Base-by-base conservation (phyloP, 1,139 yeast genomes). In the Hanseniaspora uvarum region DNA sequence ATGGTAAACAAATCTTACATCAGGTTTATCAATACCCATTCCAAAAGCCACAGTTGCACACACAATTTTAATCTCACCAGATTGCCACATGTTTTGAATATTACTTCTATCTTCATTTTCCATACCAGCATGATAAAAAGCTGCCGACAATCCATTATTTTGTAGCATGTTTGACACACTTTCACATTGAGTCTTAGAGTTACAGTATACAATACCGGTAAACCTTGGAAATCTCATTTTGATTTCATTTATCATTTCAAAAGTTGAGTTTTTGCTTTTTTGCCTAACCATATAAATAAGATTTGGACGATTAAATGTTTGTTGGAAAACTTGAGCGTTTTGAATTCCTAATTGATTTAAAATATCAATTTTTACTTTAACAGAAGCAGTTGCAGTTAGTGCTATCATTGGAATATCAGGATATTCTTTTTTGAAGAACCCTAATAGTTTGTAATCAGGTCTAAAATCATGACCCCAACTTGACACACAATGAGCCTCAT, bases 391-490 rank as follows among this genome's bases (percentile, higher is more conserved):
- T 0, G 98, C 98, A 0, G 99, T 94, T 55, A 94, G 72, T 0
- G 98, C 98, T 88, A 94, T 89, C 59, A 94, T 73, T 1, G 98
- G 98, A 7, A 87, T 79, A 49, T 75, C 77, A 0, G 95, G 94
- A 64, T 78, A 92, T 56, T 79, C 76, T 36, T 71, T 68, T 62
- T 88, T 86, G 67, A 94, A 84, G 59, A 76, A 75, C 39, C 81
- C 81, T 66, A 94, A 73, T 31, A 82, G 84, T 62, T 88, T 86
- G 69, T 94, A 94, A 67, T 92, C 97, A 0, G 97, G 97, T 56
- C 99, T 75, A 66, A 94, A 94, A 68, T 94, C 98, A 68, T 94
- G 98, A 18, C 99, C 99, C 99, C 99, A 94, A 11, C 95, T 85
- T 57, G 96, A 86, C 55, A 94, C 94, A 75, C 99, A 94, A 69